These are phyloP conservation scores for Emydomyces testavorans DNA, from an alignment of 2,329 filamentous ascomycete species.

Conservation along the genomic window DNA sequence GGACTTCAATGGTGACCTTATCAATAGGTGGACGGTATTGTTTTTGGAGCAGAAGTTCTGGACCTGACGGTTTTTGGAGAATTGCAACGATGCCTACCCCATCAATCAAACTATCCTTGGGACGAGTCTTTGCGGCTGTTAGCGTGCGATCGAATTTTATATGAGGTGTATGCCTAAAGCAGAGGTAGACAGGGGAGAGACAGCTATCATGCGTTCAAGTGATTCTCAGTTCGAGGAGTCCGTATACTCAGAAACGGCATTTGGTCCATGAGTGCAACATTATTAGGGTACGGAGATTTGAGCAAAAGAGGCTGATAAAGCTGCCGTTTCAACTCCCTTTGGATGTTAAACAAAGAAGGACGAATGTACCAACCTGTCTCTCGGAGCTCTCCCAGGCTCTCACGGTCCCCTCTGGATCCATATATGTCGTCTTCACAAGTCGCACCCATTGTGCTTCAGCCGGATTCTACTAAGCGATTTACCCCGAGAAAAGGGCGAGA, in stretches of 20 bases:
- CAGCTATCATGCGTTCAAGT: too few species aligned
- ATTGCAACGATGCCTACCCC: constrained; percentile 52
- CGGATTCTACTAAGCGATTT: constrained; percentile 23
- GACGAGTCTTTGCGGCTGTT: constrained; percentile 28
- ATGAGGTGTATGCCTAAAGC: too few species aligned
- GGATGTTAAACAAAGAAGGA: too few species aligned
- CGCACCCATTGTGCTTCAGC: constrained; percentile 34
- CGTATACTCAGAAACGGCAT: too few species aligned
- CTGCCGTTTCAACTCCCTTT: too few species aligned
- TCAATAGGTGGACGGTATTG: constrained; percentile 51
- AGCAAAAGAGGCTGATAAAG: too few species aligned
- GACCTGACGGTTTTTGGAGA: constrained; percentile 42
- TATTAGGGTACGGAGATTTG: too few species aligned
- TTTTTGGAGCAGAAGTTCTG: constrained; percentile 43
- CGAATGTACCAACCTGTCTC: constrained; percentile 28
- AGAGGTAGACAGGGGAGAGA: too few species aligned
- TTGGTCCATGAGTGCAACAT: too few species aligned
- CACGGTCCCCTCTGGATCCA: constrained; percentile 33
- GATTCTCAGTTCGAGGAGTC: too few species aligned
- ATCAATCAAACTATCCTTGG: constrained; percentile 43
- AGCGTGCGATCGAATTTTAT: background rate
- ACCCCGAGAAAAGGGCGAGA: background rate
- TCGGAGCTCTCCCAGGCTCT: constrained; percentile 38
- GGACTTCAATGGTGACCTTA: constrained; percentile 49
- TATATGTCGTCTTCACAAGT: constrained; percentile 34